A percentile compares a stretch with the other conserved stretches of the same genome.
Evolutionary conservation across 1,139 yeast genomes (phyloP).

Genomic region (Suhomyces kunorum): DNA sequence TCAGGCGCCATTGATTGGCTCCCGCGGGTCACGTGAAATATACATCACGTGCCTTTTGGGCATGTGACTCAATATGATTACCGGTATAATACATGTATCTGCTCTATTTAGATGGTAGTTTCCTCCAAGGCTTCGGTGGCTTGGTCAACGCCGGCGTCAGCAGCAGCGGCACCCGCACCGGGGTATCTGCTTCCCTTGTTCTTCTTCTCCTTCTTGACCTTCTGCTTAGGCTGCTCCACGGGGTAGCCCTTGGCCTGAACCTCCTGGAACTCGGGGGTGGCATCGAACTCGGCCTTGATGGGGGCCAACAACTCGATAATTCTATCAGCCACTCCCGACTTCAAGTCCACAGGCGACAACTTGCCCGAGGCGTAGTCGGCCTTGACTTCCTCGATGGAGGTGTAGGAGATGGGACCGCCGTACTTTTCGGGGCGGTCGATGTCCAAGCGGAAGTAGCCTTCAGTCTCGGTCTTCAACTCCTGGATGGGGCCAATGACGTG

Average conservation of each 20-base stretch:
- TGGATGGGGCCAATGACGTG: conserved; percentile 84
- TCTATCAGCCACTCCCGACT: conserved; percentile 84
- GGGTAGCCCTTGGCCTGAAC: conserved; percentile 84
- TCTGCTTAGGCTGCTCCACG: conserved; percentile 63
- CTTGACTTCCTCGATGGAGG: conserved; percentile 67
- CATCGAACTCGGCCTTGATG: conserved; percentile 67
- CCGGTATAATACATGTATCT: background rate
- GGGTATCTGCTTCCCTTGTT: conserved; percentile 87
- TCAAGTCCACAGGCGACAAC: conserved; percentile 91
- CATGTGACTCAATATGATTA: background rate
- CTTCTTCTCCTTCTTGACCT: conserved; percentile 74
- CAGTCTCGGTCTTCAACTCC: conserved; percentile 62
- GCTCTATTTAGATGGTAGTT: conserved; percentile 13
- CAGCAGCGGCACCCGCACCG: conserved; percentile 43
- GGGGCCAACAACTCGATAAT: conserved; percentile 83
- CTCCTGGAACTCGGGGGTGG: conserved; percentile 69
- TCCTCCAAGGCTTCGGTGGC: conserved; percentile 20
- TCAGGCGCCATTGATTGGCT: conserved; percentile 16
- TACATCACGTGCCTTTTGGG: background rate
- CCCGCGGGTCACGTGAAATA: conserved; percentile 1
- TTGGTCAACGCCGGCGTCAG: conserved; percentile 12
- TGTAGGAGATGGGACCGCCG: conserved; percentile 86
- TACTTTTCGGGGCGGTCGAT: conserved; percentile 94
- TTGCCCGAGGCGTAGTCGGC: conserved; percentile 69
- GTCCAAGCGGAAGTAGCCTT: conserved; percentile 59